Evolutionary conservation across 2,329 filamentous ascomycete species (phyloP), one percentile per base, ranked within the genome.

Genomic region (Curvularia eragrostidis): DNA sequence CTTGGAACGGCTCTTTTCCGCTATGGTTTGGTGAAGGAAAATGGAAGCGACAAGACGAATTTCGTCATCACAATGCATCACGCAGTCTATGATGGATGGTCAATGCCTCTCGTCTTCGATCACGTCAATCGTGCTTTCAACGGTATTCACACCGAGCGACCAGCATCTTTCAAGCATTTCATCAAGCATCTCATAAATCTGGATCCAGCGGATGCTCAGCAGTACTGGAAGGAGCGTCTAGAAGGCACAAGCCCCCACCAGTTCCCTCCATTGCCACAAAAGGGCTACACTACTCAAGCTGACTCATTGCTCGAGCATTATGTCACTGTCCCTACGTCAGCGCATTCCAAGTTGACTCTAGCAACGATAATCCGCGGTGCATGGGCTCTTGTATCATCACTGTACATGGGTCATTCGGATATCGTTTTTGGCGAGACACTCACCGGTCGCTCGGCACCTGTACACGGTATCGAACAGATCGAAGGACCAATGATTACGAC

Each of bases 401-500:
- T 80, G 1, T 87, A 85, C 62, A 80, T 84, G 3, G 83, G 83
- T 1, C 78, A 78, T 15, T 77, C 82, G 21, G 79, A 81, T 10
- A 81, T 87, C 7, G 80, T 82, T 36, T 88, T 88, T 60, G 86
- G 86, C 10, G 83, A 85, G 75, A 87, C 85, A 0, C 75, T 88
- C 3, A 86, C 84, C 0, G 85, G 86, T 2, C 82, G 85, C 23
- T 79, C 81, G 15, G 78, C 80, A 52, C 59, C 79, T 1, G 69
- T 83, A 0, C 64, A 74, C 3, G 80, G 78, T 2, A 78, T 83
- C 26, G 81, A 83, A 57, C 75, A 84, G 58, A 86, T 87, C 47
- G 82, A 85, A 58, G 86, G 85, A 0, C 85, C 85, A 1, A 85
- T 86, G 80, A 85, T 87, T 61, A 83, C 84, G 1, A 88, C 85